Evolutionary conservation across 495 filamentous ascomycete genomes (phyloP), one percentile per base, ranked within the genome.

Genomic region (Pseudoneurospora amorphoporcata): DNA sequence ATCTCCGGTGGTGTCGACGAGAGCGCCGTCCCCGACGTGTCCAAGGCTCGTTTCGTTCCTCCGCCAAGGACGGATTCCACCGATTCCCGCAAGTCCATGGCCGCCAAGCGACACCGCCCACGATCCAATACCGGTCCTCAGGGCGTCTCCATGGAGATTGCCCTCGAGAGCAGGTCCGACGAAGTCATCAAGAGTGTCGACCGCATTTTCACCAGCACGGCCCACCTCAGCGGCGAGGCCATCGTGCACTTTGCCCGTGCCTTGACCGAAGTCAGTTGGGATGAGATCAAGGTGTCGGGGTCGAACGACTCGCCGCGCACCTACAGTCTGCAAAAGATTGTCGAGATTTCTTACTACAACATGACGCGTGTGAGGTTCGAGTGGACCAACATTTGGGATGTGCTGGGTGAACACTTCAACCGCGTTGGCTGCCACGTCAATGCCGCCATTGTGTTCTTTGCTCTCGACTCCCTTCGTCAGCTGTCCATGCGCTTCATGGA

Each of bases 301-400:
- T 94, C 96, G 70, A 97, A 92, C 75, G 94, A 98, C 65, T 94
- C 92, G 35, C 96, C 95, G 2, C 89, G 96, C 68, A 98, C 94
- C 9, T 98, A 97, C 83, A 97, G 94, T 79, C 83, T 99, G 68
- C 95, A 99, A 79, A 99, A 99, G 82, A 86, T 98, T 69, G 96
- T 99, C 39, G 95, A 99, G 82, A 98, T 99, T 80, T 95, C 92
- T 81, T 97, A 96, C 78, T 98, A 98, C 87, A 99, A 99, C 82
- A 98, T 99, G 96, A 95, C 91, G 58, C 90, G 95, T 84, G 94
- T 99, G 16, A 90, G 95, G 75, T 97, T 97, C 75, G 96, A 99
- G 78, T 99, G 95, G 95, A 95, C 91, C 12, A 94, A 92, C 78
- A 96, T 99, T 68, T 99, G 95, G 95, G 90, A 90, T 72, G 91